Base-by-base conservation (phyloP, 108 stramenopile species). In the Nitzschia sp. region DNA sequence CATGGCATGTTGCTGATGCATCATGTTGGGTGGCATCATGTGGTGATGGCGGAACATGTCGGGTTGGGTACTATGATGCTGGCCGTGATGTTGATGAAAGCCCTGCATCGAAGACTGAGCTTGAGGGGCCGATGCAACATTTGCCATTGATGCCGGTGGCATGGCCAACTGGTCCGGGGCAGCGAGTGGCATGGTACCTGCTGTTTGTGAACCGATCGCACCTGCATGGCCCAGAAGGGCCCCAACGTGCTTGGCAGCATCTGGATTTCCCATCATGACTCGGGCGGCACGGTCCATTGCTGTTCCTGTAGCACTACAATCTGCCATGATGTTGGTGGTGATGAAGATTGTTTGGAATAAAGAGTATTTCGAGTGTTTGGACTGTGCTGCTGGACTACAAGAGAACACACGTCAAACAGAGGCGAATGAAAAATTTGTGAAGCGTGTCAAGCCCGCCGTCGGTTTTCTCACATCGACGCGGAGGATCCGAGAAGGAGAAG, bases 291-390 rank as follows among this genome's bases (percentile, higher is more conserved):
- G 73, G 73, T 93, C 91, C 24, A 93, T 69, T 24, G 88, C 83
- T 46, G 91, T 81, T 58, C 88, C 91, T 12, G 81, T 61, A n/a
- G 87, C 83, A 57, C 85, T 83, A 62, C 91, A 93, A 73, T 93
- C 88, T 42, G 88, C 86, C 88, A 90, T 93, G 57, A 39, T 50
- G 48, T 17, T 34, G 29, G 29, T 34, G 29, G 29, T 34, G 29
- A 34, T 34, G 29, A 34, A 34, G 29, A 34, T 34, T 34, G 3
- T 34, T 34, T 34, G 29, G 5, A 34, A 3, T 34, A 5, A 34
- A 34, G 29, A 34, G 29, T n/a, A n/a, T 34, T 34, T 34, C 5
- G 29, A 34, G 29, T 34, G 29, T 34, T 34, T 34, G 29, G 5
- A 34, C 5, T 1, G 29, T 34, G 29, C 5, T 34, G 29, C 5